Conservation (phyloP, 2,329 filamentous ascomycete species). For the Diaporthe ampelina region DNA sequence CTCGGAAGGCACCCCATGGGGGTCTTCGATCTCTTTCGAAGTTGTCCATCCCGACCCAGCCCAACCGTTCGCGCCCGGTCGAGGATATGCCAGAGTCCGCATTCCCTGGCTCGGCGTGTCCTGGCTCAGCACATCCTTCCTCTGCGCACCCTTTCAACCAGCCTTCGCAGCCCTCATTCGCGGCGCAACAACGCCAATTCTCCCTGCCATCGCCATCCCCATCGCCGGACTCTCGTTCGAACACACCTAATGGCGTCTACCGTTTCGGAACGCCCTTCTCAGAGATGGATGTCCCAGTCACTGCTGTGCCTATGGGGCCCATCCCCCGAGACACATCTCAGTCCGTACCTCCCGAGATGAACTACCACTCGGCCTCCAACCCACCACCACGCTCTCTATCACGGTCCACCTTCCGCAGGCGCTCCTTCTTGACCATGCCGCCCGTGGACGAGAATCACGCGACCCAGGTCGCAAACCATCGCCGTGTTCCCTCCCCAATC, state of each 20-base stretch:
- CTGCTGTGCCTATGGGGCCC: conserved; percentile 77
- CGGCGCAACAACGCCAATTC: conserved; percentile 38
- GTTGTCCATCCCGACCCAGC: conserved; percentile 68
- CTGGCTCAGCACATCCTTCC: conserved; percentile 42
- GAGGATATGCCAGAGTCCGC: conserved; percentile 46
- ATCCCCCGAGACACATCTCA: conserved; percentile 85
- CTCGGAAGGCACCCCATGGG: conserved; percentile 61
- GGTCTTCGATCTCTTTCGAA: conserved; percentile 72
- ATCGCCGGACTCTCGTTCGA: conserved; percentile 63
- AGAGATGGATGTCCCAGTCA: conserved; percentile 89
- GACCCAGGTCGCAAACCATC: conserved; percentile 54
- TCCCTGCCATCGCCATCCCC: conserved; percentile 44
- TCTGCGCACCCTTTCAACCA: conserved; percentile 38
- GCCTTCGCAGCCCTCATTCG: conserved; percentile 33
- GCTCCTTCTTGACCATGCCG: conserved; percentile 78
- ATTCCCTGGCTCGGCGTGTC: conserved; percentile 49
- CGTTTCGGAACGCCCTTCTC: conserved; percentile 90
- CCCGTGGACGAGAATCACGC: conserved; percentile 76
- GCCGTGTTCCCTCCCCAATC: conserved; percentile 51
- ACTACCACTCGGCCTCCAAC: conserved; percentile 69
- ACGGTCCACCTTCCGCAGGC: conserved; percentile 71
- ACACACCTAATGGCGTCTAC: conserved; percentile 73
- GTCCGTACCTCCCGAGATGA: conserved; percentile 95
- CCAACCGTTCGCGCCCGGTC: conserved; percentile 39
- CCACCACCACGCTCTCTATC: conserved; percentile 63